Evolutionary conservation across 805 yeast genomes (phyloP).

Genomic region (Limtongia smithiae): DNA sequence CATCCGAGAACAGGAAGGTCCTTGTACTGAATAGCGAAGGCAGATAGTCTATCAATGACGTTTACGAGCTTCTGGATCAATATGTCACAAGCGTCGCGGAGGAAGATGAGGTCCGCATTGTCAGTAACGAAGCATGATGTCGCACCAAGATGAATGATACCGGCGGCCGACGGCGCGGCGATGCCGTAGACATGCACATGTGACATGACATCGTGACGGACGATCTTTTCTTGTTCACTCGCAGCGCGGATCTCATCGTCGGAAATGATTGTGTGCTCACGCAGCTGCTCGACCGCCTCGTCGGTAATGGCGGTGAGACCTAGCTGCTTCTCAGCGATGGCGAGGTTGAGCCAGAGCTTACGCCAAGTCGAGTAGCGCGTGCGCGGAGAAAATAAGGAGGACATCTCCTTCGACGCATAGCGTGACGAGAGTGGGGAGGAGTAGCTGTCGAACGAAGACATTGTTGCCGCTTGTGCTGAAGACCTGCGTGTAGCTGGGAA

Average conservation of each 20-base stretch:
- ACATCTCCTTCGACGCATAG: constrained; percentile 98
- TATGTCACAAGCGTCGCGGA: constrained; percentile 92
- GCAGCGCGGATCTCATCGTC: constrained; percentile 92
- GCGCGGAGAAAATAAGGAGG: constrained; percentile 82
- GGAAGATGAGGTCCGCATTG: constrained; percentile 93
- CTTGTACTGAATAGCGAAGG: constrained; percentile 87
- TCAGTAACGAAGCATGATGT: constrained; percentile 97
- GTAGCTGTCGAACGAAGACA: constrained; percentile 64
- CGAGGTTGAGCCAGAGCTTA: constrained; percentile 91
- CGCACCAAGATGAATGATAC: constrained; percentile 97
- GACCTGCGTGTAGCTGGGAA: no score
- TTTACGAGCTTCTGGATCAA: constrained; percentile 93
- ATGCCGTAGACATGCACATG: constrained; percentile 95
- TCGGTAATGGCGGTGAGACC: constrained; percentile 83
- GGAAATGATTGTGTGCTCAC: constrained; percentile 70
- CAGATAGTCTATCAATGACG: constrained; percentile 82
- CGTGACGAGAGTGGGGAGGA: constrained; percentile 92
- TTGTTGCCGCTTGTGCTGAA: no score
- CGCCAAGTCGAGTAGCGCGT: constrained; percentile 98
- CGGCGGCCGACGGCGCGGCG: constrained; percentile 93
- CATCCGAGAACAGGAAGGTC: constrained; percentile 97
- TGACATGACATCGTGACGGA: constrained; percentile 99
- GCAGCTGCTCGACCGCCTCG: constrained; percentile 87
- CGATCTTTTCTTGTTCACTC: constrained; percentile 90
- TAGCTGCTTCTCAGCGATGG: constrained; percentile 89